phyloP scores from a whole-genome alignment of 768 basidiomycete genomes.

The Termitomyces bulborhizus region DNA sequence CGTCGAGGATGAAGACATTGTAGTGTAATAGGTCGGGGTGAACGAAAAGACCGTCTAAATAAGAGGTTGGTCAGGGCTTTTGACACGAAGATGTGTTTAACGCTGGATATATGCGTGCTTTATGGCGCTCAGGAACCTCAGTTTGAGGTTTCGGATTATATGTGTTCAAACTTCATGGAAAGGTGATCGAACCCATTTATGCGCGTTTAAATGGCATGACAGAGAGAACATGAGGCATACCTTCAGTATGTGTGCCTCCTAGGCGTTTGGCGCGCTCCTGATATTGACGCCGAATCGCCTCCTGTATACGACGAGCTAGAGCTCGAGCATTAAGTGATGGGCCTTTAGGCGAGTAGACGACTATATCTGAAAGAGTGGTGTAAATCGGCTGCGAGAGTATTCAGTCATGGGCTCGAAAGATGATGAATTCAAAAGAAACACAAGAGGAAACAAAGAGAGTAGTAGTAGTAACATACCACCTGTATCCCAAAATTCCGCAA shows the following conservation, averaged over 20 bases:
- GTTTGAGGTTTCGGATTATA: neutral
- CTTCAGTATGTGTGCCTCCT: neutral
- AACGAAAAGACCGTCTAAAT: neutral
- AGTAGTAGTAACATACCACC: slow-evolving; percentile 48
- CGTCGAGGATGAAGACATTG: slow-evolving; percentile 74
- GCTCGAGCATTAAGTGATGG: slow-evolving; percentile 46
- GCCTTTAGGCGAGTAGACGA: slow-evolving; percentile 79
- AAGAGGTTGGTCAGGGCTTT: neutral
- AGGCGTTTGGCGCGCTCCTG: slow-evolving; percentile 32
- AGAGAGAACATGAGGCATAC: neutral
- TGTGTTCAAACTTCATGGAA: neutral
- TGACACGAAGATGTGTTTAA: neutral
- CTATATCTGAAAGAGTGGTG: slow-evolving; percentile 83
- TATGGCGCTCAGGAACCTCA: neutral
- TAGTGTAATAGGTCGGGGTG: slow-evolving; percentile 41
- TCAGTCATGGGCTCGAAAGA: slow-evolving; percentile 2
- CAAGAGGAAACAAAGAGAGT: neutral
- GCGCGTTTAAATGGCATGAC: neutral
- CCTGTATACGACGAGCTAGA: slow-evolving; percentile 60
- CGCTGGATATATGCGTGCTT: neutral
- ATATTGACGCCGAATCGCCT: slow-evolving; percentile 55
- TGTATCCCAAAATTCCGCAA: slow-evolving; percentile 88
- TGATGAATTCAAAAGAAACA: neutral
- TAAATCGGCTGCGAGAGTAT: slow-evolving; percentile 61
- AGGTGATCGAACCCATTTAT: neutral